Percentiles rank a stretch among this genome's conserved stretches.
Conservation (phyloP, 352 stramenopile species). For the Pythium biforme region DNA sequence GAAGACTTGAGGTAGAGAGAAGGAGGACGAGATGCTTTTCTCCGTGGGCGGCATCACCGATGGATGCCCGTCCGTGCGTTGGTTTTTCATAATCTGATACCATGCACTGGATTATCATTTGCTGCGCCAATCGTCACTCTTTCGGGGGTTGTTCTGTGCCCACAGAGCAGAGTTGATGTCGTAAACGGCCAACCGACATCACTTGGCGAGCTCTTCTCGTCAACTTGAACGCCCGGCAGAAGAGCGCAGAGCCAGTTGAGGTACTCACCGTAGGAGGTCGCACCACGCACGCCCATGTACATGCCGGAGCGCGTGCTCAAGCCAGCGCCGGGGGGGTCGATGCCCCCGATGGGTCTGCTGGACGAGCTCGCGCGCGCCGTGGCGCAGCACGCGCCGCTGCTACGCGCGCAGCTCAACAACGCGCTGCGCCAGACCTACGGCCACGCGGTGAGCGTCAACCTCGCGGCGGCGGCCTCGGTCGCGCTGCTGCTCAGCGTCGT, state of each 20-base stretch:
- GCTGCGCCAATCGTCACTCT: not conserved
- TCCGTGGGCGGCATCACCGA: too few species aligned
- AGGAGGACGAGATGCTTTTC: too few species aligned
- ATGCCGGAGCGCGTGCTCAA: not conserved
- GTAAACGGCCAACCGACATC: conserved; percentile 4
- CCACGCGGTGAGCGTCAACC: conserved; percentile 52
- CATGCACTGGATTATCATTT: not conserved
- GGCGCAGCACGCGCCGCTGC: conserved; percentile 6
- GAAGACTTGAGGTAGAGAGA: not conserved
- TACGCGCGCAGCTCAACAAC: conserved; percentile 36
- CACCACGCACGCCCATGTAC: too few species aligned
- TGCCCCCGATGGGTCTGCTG: not conserved
- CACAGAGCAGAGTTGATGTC: not conserved
- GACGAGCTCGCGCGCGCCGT: conserved; percentile 13
- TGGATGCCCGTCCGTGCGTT: not conserved
- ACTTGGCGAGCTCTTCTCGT: not conserved
- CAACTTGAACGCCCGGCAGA: conserved; percentile 1
- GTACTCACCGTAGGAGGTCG: too few species aligned
- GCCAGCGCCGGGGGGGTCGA: not conserved
- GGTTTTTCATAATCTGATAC: not conserved
- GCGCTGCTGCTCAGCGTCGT: conserved; percentile 47
- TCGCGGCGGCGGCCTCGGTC: conserved; percentile 45
- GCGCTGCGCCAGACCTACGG: conserved; percentile 59
- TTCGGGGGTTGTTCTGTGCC: not conserved
- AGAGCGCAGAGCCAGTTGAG: too few species aligned